A percentile compares a stretch with the other conserved stretches of the same genome.
These are phyloP conservation scores for Parasitella parasitica DNA, from an alignment of 371 early-diverging fungal species.

Conservation along the genomic window DNA sequence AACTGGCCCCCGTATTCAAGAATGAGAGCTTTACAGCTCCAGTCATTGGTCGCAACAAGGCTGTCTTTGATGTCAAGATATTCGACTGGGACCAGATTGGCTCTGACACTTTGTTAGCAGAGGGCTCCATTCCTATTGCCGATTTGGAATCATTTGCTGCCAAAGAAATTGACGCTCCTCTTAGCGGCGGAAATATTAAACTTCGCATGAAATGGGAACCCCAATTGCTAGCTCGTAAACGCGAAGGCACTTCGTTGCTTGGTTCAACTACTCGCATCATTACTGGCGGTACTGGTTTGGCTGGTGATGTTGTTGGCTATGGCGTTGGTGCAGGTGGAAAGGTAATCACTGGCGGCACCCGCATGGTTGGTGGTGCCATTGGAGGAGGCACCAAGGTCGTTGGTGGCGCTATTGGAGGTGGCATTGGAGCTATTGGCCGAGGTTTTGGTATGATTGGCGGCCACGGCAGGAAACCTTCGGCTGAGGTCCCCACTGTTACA, in stretches of 20 bases:
- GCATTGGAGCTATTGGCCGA: slow-evolving; percentile 24
- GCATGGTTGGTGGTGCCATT: slow-evolving; percentile 28
- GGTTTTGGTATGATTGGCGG: no score
- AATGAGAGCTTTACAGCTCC: slow-evolving; percentile 67
- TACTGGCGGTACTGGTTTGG: slow-evolving; percentile 14
- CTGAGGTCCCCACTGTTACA: neutral
- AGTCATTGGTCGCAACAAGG: slow-evolving; percentile 45
- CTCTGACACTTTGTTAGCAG: slow-evolving; percentile 50
- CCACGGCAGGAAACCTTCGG: no score
- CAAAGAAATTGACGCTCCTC: slow-evolving; percentile 11
- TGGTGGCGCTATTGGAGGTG: slow-evolving; percentile 35
- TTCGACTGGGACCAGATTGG: slow-evolving; percentile 78
- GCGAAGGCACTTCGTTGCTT: slow-evolving; percentile 21
- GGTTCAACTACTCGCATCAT: slow-evolving; percentile 21
- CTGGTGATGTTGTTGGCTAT: slow-evolving; percentile 19
- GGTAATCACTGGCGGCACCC: slow-evolving; percentile 18
- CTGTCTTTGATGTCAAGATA: slow-evolving; percentile 57
- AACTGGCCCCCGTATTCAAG: slow-evolving; percentile 71
- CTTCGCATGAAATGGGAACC: slow-evolving; percentile 35
- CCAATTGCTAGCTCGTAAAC: slow-evolving; percentile 28
- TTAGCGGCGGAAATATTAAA: slow-evolving; percentile 13
- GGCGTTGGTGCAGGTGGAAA: slow-evolving; percentile 33
- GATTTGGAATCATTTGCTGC: slow-evolving; percentile 23
- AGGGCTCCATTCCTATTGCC: slow-evolving; percentile 20
- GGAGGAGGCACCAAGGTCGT: slow-evolving; percentile 18